Base-by-base conservation (phyloP, 2,329 filamentous ascomycete species). In the Claviceps sp. region DNA sequence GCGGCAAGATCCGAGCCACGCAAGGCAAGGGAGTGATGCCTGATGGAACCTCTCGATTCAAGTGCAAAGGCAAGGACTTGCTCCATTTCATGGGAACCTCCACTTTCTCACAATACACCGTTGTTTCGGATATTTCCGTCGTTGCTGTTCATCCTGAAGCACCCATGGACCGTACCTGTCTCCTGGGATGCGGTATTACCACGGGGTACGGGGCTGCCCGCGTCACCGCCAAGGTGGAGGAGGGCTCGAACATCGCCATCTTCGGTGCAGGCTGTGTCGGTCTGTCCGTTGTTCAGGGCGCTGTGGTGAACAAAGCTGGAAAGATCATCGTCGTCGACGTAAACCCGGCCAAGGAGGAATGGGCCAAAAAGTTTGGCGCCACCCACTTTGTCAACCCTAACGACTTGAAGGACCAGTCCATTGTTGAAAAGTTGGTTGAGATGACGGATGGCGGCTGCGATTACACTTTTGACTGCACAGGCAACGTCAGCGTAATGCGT, bases 81-180 rank as follows among this genome's bases (percentile, higher is more conserved):
- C 82, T 97, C 54, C 93, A 97, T 76, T 98, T 97, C 76, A 98
- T 98, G 93, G 93, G 93, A 64, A 95, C 89, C 52, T 96, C 90
- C 40, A 98, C 93, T 61, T 98, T 98, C 78, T 95, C 89, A 37
- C 93, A 98, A 74, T 98, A 95, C 76, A 97, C 93, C 53, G 93
- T 98, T 58, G 89, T 98, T 40, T 91, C 93, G 68, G 93, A 98
- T 70, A 97, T 98, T 72, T 96, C 90, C 48, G 93, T 96, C 53
- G 93, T 98, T 30, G 86, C 90, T 56, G 89, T 98, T 60, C 90
- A 90, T 62, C 79, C 81, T 55, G 83, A 95, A 62, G 93, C 93
- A 14, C 87, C 89, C 56, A 95, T 96, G 82, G 93, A 98, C 77
- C 84, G 89, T 59, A 95, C 90, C 50, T 98, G 93, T 71, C 74